Base-by-base conservation (phyloP, 257 asterid species). In the Lantana camara region DNA sequence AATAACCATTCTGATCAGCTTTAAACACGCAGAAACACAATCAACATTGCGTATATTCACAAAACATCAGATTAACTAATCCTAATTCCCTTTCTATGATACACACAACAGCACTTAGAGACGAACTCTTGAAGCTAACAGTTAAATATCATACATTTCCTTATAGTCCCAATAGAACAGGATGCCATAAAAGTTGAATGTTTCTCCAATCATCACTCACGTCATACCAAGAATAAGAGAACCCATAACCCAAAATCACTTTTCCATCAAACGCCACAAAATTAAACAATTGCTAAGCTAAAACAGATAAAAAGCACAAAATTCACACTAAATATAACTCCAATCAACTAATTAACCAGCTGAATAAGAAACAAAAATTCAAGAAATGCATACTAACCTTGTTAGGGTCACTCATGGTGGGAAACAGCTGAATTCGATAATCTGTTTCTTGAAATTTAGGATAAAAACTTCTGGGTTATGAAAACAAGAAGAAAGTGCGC, bases 341-440 rank as follows among this genome's bases (percentile, higher is more conserved):
- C 45, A 21, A 7, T 48, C 5, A 61, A 42, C 21, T 34, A 38
- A 19, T 46, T 6, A 22, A 9, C 8, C 42, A 49, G 41, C 24
- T 16, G 37, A 61, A 46, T 37, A 61, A 44, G 52, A 52, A 37
- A 52, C 42, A 5, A 54, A 22, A 5, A 16, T 35, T 20, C 5
- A 41, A 57, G 22, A 7, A 56, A 17, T 50, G 8, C 6, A 67
- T 9, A 35, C 83, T 16, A 23, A 89, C 97, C 90, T 84, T 78
- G 20, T 90, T 59, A 66, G 86, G 77, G 73, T 78, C 86, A 57
- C 77, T 63, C 97, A 86, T 89, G 67, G 55, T 61, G 77, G 49
- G 60, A 67, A 69, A 74, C 68, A 69, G 67, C 47, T 44, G 11
- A 35, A 80, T 32, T 45, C 56, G 49, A 60, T 41, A 45, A 52